Evolutionary conservation across 306 rosid species (phyloP).

Genomic region (Ammopiptanthus mongolicus): DNA sequence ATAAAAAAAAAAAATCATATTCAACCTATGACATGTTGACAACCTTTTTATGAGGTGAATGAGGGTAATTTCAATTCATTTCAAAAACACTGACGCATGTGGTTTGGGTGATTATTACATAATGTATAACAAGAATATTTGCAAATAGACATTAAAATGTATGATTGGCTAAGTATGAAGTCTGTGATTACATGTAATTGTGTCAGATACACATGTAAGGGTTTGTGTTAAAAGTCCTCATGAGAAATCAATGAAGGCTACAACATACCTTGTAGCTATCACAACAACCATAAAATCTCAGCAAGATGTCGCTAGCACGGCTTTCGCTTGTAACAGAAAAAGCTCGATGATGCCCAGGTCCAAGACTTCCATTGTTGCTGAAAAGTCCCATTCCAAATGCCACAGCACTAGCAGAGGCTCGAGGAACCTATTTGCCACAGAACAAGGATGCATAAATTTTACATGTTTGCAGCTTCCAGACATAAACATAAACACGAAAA

Average conservation of each 20-base stretch:
- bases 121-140: neutral
- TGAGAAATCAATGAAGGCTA: slow-evolving; percentile 6
- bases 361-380: slow-evolving; percentile 75
- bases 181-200: neutral
- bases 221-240: neutral
- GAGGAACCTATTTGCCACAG: slow-evolving; percentile 56
- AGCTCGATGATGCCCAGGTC: slow-evolving; percentile 69
- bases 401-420: slow-evolving; percentile 98
- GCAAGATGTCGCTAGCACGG: slow-evolving; percentile 71
- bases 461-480: neutral
- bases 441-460: slow-evolving; percentile 5
- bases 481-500: neutral
- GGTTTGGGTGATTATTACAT: neutral
- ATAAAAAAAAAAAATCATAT: neutral
- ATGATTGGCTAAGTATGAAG: neutral
- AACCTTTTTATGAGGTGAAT: neutral
- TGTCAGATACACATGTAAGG: neutral
- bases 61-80: neutral
- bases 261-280: slow-evolving; percentile 71
- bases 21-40: slow-evolving; percentile 4
- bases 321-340: slow-evolving; percentile 85
- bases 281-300: slow-evolving; percentile 81
- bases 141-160: slow-evolving; percentile 2
- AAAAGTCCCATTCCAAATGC: slow-evolving; percentile 96
- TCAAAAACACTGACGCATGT: neutral